Percentiles rank a stretch among this genome's conserved stretches.
These are phyloP conservation scores for Cornus controversa DNA, from an alignment of 148 eudicot species.

Conservation along the genomic window DNA sequence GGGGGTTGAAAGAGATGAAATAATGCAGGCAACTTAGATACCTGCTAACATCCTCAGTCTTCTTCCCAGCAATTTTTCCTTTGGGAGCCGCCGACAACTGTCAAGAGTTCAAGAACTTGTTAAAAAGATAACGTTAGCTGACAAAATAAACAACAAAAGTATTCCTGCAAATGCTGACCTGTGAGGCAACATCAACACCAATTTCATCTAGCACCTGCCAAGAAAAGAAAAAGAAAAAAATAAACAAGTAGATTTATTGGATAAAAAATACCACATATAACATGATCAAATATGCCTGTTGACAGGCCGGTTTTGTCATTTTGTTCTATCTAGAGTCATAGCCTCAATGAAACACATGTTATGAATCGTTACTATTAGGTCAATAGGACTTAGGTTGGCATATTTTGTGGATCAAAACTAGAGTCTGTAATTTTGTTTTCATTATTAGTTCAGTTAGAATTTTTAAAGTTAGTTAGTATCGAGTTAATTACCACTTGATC, in stretches of 20 bases:
- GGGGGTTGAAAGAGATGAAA: neutral
- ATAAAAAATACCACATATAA: neutral
- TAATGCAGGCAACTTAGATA: slow-evolving; percentile 19
- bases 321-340: too few relatives aligned
- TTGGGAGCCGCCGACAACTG: slow-evolving; percentile 94
- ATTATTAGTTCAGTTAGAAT: too few relatives aligned
- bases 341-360: too few relatives aligned
- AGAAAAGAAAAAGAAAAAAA: slow-evolving; percentile 9
- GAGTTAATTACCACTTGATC: too few relatives aligned
- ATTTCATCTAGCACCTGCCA: slow-evolving; percentile 94
- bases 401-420: too few relatives aligned
- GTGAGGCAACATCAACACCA: slow-evolving; percentile 96
- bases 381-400: too few relatives aligned
- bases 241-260: neutral
- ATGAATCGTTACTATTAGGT: too few relatives aligned
- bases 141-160: neutral
- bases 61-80: slow-evolving; percentile 90
- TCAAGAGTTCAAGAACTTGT: slow-evolving; percentile 13
- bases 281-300: neutral
- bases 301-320: neutral
- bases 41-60: slow-evolving; percentile 76
- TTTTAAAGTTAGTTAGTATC: too few relatives aligned
- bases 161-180: slow-evolving; percentile 47
- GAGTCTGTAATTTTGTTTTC: too few relatives aligned
- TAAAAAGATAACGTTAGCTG: slow-evolving; percentile 15